Base-by-base conservation (phyloP, 768 basidiomycete genomes). In the Kwoniella mangroviensis region DNA sequence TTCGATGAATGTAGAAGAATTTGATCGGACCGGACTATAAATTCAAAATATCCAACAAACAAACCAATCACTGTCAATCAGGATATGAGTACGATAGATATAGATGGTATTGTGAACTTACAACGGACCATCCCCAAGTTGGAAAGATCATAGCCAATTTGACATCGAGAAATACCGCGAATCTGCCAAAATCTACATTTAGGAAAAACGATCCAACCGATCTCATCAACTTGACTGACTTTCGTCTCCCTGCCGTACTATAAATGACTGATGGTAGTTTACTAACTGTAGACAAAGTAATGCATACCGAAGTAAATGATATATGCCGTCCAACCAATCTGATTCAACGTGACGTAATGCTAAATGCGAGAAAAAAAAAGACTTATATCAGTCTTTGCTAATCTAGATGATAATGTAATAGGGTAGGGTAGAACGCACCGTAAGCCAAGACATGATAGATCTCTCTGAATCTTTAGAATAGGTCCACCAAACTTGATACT, bases 241-340 rank as follows among this genome's bases (percentile, higher is more conserved):
- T 21, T 3, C n/a, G 4, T 15, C 2, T 13, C 13, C 6, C 49
- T 15, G 4, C 49, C 13, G 49, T 51, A 15, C 49, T 21, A 10
- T 51, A 51, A 2, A 51, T 55, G 53, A n/a, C n/a, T n/a, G 49
- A 51, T 51, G 22, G 19, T n/a, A 45, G 17, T 10, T 19, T 17
- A 54, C 63, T 64, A 26, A 64, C 63, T 53, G 28, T 53, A 64
- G 34, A 64, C 52, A 15, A 64, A 54, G 5, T 64, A 26, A 52
- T 51, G 45, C 63, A 64, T 64, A 19, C 17, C 28, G 26, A 53
- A 52, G 5, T 49, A 49, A 17, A 64, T 64, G 26, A 34, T 4
- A 10, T 17, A 13, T 13, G 53, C 28, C 4, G 45, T 64, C 51
- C 49, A 64, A 2, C 17, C 15, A 22, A 22, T n/a, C 4, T 17